These are phyloP conservation scores for Diutina ranongensis DNA, from an alignment of 1,139 yeast species.

Conservation along the genomic window DNA sequence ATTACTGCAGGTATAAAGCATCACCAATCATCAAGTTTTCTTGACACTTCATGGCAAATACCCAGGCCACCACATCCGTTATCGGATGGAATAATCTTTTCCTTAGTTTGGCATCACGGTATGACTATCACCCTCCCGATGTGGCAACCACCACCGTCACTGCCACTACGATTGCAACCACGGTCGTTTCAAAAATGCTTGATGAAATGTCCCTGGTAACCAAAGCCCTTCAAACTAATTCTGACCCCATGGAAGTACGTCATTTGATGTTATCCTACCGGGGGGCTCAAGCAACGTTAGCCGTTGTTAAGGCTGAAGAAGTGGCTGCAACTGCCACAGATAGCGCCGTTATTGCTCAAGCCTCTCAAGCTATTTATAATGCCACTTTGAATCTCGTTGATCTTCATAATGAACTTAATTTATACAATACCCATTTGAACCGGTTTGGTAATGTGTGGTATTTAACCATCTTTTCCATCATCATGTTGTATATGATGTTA, in stretches of 20 bases:
- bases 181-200: neutral
- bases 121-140: neutral
- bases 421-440: constrained; percentile 26
- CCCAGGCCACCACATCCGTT: too few relatives aligned
- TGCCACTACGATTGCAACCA: neutral
- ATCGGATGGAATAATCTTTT: neutral
- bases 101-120: neutral
- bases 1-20: too few relatives aligned
- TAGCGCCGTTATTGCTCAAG: constrained; percentile 15
- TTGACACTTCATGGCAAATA: too few relatives aligned
- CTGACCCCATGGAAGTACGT: neutral
- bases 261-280: constrained; percentile 8
- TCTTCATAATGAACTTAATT: constrained; percentile 16
- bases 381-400: constrained; percentile 21
- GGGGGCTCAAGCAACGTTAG: constrained; percentile 28
- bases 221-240: neutral
- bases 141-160: neutral
- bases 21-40: too few relatives aligned
- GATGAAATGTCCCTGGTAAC: neutral
- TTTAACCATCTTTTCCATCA: constrained; percentile 16
- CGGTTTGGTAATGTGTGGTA: constrained; percentile 23
- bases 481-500: constrained; percentile 15
- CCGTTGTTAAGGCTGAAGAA: constrained; percentile 20
- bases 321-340: constrained; percentile 31
- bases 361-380: constrained; percentile 20